These are phyloP conservation scores for Cutaneotrichosporon sp. DNA, from an alignment of 1,284 basidiomycete species.

Conservation along the genomic window DNA sequence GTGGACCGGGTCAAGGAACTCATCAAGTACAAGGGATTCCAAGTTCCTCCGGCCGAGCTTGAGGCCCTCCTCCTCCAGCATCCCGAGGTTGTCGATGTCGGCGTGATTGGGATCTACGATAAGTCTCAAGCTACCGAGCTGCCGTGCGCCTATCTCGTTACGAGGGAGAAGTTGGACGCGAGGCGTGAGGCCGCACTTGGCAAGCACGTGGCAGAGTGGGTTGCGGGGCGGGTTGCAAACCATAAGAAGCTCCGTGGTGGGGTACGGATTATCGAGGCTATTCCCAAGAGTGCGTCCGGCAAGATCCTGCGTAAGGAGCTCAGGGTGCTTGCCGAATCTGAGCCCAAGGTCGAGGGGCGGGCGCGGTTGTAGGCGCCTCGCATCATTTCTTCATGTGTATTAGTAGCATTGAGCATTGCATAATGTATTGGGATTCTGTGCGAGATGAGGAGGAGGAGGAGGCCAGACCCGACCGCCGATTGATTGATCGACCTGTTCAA, in stretches of 20 bases:
- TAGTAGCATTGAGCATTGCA: not conserved
- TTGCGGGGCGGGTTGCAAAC: conserved; percentile 57
- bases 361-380: not conserved
- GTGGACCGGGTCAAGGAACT: conserved; percentile 67
- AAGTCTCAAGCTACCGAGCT: conserved; percentile 61
- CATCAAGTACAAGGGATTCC: conserved; percentile 67
- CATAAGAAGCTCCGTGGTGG: conserved; percentile 57
- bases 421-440: not conserved
- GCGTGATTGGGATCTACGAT: conserved; percentile 67
- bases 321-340: conserved; percentile 1
- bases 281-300: conserved; percentile 54
- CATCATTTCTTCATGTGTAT: not conserved
- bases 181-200: conserved; percentile 55
- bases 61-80: conserved; percentile 71
- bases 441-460: too few relatives aligned
- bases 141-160: conserved; percentile 45
- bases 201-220: conserved; percentile 62
- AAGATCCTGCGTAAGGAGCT: conserved; percentile 46
- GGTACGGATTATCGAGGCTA: conserved; percentile 53
- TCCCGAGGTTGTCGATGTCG: conserved; percentile 66
- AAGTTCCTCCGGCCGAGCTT: conserved; percentile 76
- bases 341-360: conserved; percentile 18
- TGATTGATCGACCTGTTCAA: too few relatives aligned
- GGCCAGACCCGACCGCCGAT: too few relatives aligned
- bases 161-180: conserved; percentile 53